phyloP scores from a whole-genome alignment of 73 alveolate genomes.

The Paramecium octaurelia region DNA sequence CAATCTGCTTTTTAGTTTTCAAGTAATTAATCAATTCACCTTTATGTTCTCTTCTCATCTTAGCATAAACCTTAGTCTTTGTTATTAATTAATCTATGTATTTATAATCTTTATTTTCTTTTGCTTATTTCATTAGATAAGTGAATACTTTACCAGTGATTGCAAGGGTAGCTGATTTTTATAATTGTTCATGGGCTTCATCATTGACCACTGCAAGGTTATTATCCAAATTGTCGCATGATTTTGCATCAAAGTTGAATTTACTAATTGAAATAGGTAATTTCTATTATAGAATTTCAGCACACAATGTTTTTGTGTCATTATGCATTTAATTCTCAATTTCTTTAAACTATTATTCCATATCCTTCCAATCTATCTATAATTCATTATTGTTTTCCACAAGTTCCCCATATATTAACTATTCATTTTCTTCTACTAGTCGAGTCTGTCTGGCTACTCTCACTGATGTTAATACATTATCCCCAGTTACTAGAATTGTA shows the following conservation, averaged over 20 bases:
- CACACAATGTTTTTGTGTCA: neutral
- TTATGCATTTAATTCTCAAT: neutral
- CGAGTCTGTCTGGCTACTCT: neutral
- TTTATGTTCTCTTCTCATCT: conserved; percentile 6
- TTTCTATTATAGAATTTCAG: neutral
- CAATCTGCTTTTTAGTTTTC: neutral
- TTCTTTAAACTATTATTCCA: neutral
- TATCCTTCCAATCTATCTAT: neutral
- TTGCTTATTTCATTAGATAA: neutral
- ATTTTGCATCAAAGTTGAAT: neutral
- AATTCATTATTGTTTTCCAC: neutral
- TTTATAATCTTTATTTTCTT: neutral
- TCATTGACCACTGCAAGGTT: neutral
- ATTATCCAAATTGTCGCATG: neutral
- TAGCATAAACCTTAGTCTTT: neutral
- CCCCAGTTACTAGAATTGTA: neutral
- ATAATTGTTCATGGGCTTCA: neutral
- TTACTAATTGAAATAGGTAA: neutral
- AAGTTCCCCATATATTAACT: neutral
- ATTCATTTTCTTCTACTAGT: neutral
- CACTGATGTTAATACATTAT: neutral
- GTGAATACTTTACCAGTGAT: neutral
- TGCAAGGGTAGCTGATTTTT: neutral
- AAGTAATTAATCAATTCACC: neutral
- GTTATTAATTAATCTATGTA: neutral